A percentile compares a stretch with the other conserved stretches of the same genome.
These are phyloP conservation scores for Haberlea rhodopensis DNA, from an alignment of 257 asterid species.

Conservation along the genomic window DNA sequence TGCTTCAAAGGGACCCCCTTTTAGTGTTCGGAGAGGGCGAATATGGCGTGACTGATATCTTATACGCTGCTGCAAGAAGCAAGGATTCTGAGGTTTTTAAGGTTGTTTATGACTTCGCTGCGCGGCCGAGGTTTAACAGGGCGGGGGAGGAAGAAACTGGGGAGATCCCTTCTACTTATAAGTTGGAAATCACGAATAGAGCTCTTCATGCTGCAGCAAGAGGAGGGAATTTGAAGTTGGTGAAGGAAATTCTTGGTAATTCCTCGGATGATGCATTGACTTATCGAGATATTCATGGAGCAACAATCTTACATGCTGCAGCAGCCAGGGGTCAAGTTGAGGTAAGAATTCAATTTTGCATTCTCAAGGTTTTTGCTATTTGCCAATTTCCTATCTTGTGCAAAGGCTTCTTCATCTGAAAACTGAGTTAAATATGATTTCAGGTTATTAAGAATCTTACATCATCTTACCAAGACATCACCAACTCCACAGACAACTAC, in stretches of 20 bases:
- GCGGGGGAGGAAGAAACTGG: conserved; percentile 44
- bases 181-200: conserved; percentile 73
- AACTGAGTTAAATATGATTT: background rate
- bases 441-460: conserved; percentile 72
- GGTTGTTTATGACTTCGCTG: conserved; percentile 60
- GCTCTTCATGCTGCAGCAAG: conserved; percentile 96
- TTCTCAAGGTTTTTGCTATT: background rate
- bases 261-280: conserved; percentile 56
- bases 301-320: conserved; percentile 79
- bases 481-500: conserved; percentile 59
- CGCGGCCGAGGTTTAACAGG: conserved; percentile 57
- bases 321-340: conserved; percentile 84
- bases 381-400: background rate
- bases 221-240: conserved; percentile 70
- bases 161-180: conserved; percentile 70
- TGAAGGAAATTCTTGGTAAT: conserved; percentile 69
- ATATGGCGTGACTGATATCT: conserved; percentile 79
- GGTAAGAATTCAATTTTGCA: conserved; percentile 41
- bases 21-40: conserved; percentile 92
- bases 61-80: conserved; percentile 89
- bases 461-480: conserved; percentile 38
- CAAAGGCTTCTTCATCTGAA: background rate
- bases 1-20: conserved; percentile 74
- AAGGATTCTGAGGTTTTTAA: conserved; percentile 58
- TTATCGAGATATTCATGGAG: conserved; percentile 72